A percentile compares a stretch with the other conserved stretches of the same genome.
These are phyloP conservation scores for Leersia perrieri DNA, from an alignment of 176 grass and related monocot species.

Conservation along the genomic window DNA sequence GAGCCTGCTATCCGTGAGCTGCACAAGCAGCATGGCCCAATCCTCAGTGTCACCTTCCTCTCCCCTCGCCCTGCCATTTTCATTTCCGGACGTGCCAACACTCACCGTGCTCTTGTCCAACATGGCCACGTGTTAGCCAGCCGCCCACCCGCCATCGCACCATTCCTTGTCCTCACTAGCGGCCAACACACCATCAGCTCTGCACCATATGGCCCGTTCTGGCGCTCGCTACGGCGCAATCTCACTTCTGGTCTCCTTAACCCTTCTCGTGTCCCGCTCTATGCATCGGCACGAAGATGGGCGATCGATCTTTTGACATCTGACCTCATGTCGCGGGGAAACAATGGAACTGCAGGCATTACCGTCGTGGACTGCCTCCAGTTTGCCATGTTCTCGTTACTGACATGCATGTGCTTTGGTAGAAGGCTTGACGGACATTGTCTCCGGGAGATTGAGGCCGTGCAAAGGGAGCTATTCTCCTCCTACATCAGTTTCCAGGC, in stretches of 20 bases:
- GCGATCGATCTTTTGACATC: neutral
- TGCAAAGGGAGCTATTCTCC: conserved; percentile 34
- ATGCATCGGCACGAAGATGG: conserved; percentile 27
- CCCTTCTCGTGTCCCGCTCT: neutral
- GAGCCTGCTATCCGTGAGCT: neutral
- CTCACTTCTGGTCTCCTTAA: conserved; percentile 29
- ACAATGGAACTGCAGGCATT: neutral
- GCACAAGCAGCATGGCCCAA: neutral
- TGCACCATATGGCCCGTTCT: conserved; percentile 31
- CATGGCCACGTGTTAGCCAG: neutral
- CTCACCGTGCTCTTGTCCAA: neutral
- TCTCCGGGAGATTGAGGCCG: conserved; percentile 36
- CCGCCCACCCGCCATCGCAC: neutral
- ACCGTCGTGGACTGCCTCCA: conserved; percentile 39
- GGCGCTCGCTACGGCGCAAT: conserved; percentile 46
- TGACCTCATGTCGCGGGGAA: neutral
- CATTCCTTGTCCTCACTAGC: neutral
- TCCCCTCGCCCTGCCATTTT: neutral
- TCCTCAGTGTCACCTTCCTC: neutral
- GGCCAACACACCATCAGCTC: conserved; percentile 32
- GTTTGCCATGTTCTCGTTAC: conserved; percentile 59
- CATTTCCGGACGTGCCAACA: neutral
- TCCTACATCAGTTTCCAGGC: conserved; percentile 37
- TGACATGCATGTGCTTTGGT: conserved; percentile 60
- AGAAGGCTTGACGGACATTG: neutral